Conservation (phyloP, 2,329 filamentous ascomycete genomes). For the Trematosphaeria pertusa region DNA sequence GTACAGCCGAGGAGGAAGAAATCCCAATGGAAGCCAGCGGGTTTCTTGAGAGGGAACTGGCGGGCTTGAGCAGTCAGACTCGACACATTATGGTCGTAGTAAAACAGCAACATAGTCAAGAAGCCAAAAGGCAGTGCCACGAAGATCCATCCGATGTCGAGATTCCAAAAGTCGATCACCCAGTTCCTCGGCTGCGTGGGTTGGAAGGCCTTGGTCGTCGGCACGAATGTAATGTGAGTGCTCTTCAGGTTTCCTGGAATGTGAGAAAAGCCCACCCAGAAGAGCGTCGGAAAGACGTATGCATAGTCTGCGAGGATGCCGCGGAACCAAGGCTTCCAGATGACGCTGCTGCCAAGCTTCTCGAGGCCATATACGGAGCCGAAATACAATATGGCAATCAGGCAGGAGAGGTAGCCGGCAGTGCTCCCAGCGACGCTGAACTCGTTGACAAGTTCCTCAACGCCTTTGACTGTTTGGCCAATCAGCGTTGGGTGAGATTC, state of each 20-base stretch:
- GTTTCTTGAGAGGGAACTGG: conserved; percentile 61
- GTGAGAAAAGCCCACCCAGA: conserved; percentile 62
- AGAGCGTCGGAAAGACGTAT: conserved; percentile 56
- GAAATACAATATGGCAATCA: conserved; percentile 62
- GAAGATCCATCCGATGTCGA: conserved; percentile 61
- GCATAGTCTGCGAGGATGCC: conserved; percentile 61
- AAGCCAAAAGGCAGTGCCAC: conserved; percentile 62
- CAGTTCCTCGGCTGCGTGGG: conserved; percentile 56
- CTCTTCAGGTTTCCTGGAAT: conserved; percentile 56
- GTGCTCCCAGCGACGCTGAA: conserved; percentile 51
- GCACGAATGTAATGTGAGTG: conserved; percentile 52
- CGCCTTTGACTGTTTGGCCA: conserved; percentile 56
- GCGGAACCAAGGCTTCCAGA: conserved; percentile 54
- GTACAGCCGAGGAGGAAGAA: conserved; percentile 64
- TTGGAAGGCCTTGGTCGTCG: conserved; percentile 55
- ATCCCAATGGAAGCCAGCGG: conserved; percentile 65
- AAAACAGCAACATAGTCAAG: conserved; percentile 62
- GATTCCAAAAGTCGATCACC: conserved; percentile 62
- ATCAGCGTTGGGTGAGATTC: conserved; percentile 2
- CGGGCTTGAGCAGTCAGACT: conserved; percentile 61
- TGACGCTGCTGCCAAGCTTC: conserved; percentile 54
- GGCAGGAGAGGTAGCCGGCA: conserved; percentile 57
- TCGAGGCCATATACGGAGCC: conserved; percentile 59
- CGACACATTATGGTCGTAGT: conserved; percentile 64
- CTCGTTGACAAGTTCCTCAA: conserved; percentile 62